These are phyloP conservation scores for Macrocystidia cucumis DNA, from an alignment of 1,284 basidiomycete species.

Conservation along the genomic window DNA sequence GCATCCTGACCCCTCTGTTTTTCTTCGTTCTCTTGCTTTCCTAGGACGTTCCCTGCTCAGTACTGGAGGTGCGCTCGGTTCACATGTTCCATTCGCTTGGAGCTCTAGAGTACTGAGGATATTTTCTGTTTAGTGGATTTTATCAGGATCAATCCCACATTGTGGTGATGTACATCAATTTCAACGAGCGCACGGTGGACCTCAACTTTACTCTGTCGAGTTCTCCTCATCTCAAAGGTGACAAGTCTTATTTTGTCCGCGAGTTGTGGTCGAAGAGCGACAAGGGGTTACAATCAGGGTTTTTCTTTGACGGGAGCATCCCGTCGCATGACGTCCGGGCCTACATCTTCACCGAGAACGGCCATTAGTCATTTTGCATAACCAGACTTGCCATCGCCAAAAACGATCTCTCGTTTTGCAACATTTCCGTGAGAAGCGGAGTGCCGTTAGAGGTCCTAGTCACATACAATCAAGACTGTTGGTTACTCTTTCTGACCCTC, in stretches of 20 bases:
- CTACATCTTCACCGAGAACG: slow-evolving; percentile 17
- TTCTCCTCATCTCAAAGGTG: slow-evolving; percentile 15
- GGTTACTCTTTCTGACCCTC: neutral
- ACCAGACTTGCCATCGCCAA: neutral
- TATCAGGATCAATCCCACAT: slow-evolving; percentile 17
- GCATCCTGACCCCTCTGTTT: neutral
- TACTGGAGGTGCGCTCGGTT: slow-evolving; percentile 22
- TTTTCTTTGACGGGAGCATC: slow-evolving; percentile 16
- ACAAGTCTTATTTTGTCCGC: slow-evolving; percentile 16
- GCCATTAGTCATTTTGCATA: slow-evolving; percentile 3
- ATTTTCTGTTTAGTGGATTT: slow-evolving; percentile 11
- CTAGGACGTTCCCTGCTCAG: slow-evolving; percentile 17
- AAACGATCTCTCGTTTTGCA: neutral
- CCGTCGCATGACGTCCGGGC: slow-evolving; percentile 16
- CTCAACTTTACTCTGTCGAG: slow-evolving; percentile 18
- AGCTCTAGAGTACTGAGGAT: neutral
- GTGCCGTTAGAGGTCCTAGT: neutral
- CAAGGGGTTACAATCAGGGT: slow-evolving; percentile 12
- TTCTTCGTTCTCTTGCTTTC: neutral
- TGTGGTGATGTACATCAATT: slow-evolving; percentile 20
- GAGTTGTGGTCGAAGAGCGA: slow-evolving; percentile 18
- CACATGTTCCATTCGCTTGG: neutral
- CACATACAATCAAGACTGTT: neutral
- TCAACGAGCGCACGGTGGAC: slow-evolving; percentile 18
- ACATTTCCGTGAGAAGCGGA: neutral